Conservation (phyloP, 176 grass and related monocot genomes). For the Lolium perenne region DNA sequence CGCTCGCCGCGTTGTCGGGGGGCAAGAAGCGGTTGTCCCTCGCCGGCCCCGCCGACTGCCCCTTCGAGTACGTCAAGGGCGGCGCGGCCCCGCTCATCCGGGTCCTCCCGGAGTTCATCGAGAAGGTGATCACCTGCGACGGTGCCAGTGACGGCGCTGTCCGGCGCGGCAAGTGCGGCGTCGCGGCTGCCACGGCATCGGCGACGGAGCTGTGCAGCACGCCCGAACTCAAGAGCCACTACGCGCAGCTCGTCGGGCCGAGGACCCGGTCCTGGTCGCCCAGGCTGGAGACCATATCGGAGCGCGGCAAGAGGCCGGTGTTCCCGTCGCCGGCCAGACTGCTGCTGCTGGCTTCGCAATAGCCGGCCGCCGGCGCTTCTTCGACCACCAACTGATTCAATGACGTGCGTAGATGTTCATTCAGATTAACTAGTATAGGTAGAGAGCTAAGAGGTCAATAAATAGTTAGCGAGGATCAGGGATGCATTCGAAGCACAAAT, state of each 20-base stretch:
- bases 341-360: constrained; percentile 31
- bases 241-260: constrained; percentile 56
- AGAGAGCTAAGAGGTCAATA: no score
- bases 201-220: constrained; percentile 59
- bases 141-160: not conserved
- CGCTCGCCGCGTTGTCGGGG: constrained; percentile 57
- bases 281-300: constrained; percentile 71
- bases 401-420: no score
- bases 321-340: constrained; percentile 27
- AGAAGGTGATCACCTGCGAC: constrained; percentile 64
- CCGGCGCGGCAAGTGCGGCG: not conserved
- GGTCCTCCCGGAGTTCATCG: constrained; percentile 78
- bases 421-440: no score
- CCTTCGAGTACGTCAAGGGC: constrained; percentile 85
- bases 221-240: constrained; percentile 83
- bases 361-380: not conserved
- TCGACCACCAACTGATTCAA: no score
- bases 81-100: constrained; percentile 53
- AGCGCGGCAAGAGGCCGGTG: constrained; percentile 44
- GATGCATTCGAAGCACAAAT: not conserved
- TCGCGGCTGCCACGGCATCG: not conserved
- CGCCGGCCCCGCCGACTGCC: constrained; percentile 40
- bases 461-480: not conserved
- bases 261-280: constrained; percentile 68
- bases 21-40: constrained; percentile 22